Evolutionary conservation across 2,329 filamentous ascomycete genomes (phyloP), one percentile per base, ranked within the genome.

Genomic region (Sarocladium strictum): DNA sequence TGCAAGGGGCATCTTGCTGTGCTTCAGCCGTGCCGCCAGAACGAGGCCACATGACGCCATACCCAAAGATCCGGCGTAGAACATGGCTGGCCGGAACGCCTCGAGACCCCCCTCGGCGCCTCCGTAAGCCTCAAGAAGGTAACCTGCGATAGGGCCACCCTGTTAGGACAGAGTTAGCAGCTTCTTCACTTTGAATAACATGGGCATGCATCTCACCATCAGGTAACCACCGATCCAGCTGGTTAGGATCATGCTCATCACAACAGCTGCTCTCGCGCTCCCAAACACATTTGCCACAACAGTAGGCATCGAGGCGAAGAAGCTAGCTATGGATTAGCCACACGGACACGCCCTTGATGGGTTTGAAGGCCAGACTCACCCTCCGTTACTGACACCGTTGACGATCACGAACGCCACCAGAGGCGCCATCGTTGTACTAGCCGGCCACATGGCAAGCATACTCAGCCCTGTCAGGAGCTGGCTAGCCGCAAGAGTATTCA

Each of bases 301-400:
- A 0, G 83, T 85, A 0, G 83, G 83, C 72, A 85, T 83, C 0
- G 78, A 79, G 1, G 78, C 76, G 61, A 86, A 86, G 69, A 86
- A 86, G 0, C 78, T 26, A 12, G 24, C 3, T 27, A 12, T 17
- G n/a, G 3, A 17, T 47, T n/a, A 47, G 43, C n/a, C n/a, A n/a
- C 19, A 43, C 17, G 21, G 6, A 43, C 21, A 24, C 17, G 3
- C 4, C 17, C 11, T 19, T 12, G 11, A 9, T 23, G 6, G 21
- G 7, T 9, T 23, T 11, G 21, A 6, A 12, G n/a, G 12, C 14
- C 23, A 9, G 9, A 47, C 43, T 47, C n/a, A 47, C 47, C 47
- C 81, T 0, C 83, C 83, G 59, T 85, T 85, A 4, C 78, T 74
- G 35, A 76, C 67, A 0, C 83, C 83, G 58, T 85, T 86, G 21